These are phyloP conservation scores for Penicillium mononematosum DNA, from an alignment of 495 filamentous ascomycete species.

Conservation along the genomic window DNA sequence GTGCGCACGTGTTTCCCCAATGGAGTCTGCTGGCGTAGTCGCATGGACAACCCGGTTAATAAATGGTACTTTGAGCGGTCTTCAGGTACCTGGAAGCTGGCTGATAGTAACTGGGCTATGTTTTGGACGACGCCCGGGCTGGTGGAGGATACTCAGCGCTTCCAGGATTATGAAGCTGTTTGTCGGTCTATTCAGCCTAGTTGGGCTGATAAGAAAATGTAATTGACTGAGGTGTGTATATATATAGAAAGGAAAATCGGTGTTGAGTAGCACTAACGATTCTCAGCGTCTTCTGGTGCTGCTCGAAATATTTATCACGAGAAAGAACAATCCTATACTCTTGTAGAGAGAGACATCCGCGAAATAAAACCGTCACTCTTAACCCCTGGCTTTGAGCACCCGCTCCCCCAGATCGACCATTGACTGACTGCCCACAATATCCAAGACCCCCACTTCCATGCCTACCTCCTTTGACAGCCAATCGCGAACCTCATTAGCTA, in stretches of 20 bases:
- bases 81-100: conserved; percentile 75
- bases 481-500: not conserved
- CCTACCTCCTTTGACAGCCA: not conserved
- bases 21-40: conserved; percentile 78
- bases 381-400: not conserved
- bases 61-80: conserved; percentile 96
- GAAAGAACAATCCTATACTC: no score
- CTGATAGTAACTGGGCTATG: conserved; percentile 85
- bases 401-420: not conserved
- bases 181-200: conserved; percentile 77
- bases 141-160: conserved; percentile 50
- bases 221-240: conserved; percentile 48
- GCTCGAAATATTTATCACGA: no score
- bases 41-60: conserved; percentile 80
- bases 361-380: not conserved
- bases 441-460: not conserved
- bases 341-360: no score
- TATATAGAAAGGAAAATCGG: not conserved
- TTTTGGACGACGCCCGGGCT: conserved; percentile 87
- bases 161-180: conserved; percentile 78
- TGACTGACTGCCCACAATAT: not conserved
- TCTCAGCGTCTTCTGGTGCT: no score
- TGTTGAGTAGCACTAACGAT: no score
- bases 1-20: conserved; percentile 79
- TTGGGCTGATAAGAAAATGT: conserved; percentile 73